Base-by-base conservation (phyloP, 2,329 filamentous ascomycete genomes). In the Nemania sp. region DNA sequence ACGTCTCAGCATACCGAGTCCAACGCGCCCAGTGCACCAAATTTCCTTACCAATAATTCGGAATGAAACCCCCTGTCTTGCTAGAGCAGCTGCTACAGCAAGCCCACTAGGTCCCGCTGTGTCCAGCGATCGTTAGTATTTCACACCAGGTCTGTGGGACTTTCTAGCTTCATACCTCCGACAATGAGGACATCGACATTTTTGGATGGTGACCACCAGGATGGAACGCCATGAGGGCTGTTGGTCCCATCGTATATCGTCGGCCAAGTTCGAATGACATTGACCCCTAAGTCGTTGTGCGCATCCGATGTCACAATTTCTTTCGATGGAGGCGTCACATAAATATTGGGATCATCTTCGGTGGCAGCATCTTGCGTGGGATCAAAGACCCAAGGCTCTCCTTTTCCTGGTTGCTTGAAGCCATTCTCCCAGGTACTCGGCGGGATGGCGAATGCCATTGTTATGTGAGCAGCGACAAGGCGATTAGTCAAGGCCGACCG, bases 141-240 rank as follows among this genome's bases (percentile, higher is more conserved):
- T 11, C 28, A 14, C 19, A 12, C 30, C 30, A 7, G 11, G 9
- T 26, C 30, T 12, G n/a, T 24, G 12, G 5, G 14, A 5, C 23
- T 9, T 37, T 24, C 3, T 12, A 26, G 20, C 26, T 46, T 33
- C 60, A 34, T 62, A 70, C 69, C 69, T 56, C 69, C 69, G 42
- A 62, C 62, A 40, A 71, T 71, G 8, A 71, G 52, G 9, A 71
- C 68, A 56, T 71, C 68, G 7, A 71, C 68, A 24, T 70, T 61
- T 23, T 56, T 55, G 26, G 49, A 22, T 24, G 64, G 64, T 5
- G 59, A 61, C 65, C 65, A 68, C 67, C 63, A 68, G 0, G 57
- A 46, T 1, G 66, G 66, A 1, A 62, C 28, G 1, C 62, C 66
- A 37, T 68, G 62, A 11, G 66, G 68, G 22, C 33, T 62, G n/a